phyloP scores from a whole-genome alignment of 257 asterid genomes.

The Nicotiana otophora region DNA sequence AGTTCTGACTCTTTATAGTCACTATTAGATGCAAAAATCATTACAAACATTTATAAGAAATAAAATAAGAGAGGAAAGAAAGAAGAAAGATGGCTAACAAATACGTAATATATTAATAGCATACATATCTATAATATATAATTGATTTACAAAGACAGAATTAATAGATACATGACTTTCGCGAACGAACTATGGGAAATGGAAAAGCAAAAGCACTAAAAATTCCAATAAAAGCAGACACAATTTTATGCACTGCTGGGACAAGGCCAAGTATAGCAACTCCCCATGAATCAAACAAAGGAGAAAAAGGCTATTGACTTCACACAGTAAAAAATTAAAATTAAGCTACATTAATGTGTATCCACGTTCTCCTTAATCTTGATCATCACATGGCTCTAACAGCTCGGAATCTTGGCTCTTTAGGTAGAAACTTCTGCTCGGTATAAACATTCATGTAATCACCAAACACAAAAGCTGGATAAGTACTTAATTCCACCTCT shows the following conservation, averaged over 20 bases:
- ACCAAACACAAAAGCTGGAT: slow-evolving; percentile 69
- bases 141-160: not conserved
- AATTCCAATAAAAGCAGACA: not conserved
- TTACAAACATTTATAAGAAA: too few species aligned
- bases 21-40: too few species aligned
- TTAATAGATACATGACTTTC: not conserved
- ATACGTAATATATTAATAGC: not conserved
- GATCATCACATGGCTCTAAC: slow-evolving; percentile 41
- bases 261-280: not conserved
- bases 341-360: not conserved
- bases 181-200: not conserved
- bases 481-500: slow-evolving; percentile 14
- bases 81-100: not conserved
- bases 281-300: not conserved
- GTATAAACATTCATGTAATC: slow-evolving; percentile 71
- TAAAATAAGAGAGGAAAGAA: too few species aligned
- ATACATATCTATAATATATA: not conserved
- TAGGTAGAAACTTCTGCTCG: slow-evolving; percentile 67
- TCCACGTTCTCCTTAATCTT: not conserved
- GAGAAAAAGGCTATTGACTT: not conserved
- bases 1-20: too few species aligned
- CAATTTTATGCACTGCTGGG: not conserved
- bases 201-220: not conserved
- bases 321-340: not conserved
- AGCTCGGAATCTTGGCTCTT: slow-evolving; percentile 80